Conservation (phyloP, 164 flowering plant species). For the Pachysandra terminalis region DNA sequence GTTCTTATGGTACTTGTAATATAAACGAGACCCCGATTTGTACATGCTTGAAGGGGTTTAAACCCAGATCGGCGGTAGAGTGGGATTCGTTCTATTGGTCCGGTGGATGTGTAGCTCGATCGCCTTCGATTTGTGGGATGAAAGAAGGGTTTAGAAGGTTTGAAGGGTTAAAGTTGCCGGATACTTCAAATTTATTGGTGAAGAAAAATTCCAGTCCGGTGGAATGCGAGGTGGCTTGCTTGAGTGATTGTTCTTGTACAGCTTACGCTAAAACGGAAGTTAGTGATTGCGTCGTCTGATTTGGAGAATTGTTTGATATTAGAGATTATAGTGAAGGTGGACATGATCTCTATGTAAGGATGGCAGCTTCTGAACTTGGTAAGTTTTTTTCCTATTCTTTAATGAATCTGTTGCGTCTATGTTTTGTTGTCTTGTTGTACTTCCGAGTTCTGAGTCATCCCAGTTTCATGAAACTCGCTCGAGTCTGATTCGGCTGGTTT, state of each 20-base stretch:
- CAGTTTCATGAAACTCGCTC: no score
- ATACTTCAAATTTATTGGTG: slow-evolving; percentile 11
- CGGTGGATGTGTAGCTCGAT: slow-evolving; percentile 17
- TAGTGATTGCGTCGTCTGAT: slow-evolving; percentile 44
- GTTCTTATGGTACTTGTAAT: slow-evolving; percentile 6
- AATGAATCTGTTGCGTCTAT: no score
- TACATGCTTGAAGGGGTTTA: slow-evolving; percentile 14
- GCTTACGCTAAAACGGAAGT: slow-evolving; percentile 23
- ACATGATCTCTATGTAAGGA: slow-evolving; percentile 38
- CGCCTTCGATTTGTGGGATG: slow-evolving; percentile 5
- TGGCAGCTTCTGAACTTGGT: slow-evolving; percentile 53
- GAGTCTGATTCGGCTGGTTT: no score
- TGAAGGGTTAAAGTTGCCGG: slow-evolving; percentile 20
- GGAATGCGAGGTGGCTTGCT: slow-evolving; percentile 24
- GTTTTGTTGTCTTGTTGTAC: no score
- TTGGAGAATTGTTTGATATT: slow-evolving; percentile 40
- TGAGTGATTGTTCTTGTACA: slow-evolving; percentile 29
- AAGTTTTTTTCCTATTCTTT: slow-evolving; percentile 1
- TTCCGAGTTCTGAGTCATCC: background rate
- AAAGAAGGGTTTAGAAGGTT: slow-evolving; percentile 16
- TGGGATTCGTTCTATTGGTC: slow-evolving; percentile 13
- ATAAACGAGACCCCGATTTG: background rate
- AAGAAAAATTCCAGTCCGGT: slow-evolving; percentile 19
- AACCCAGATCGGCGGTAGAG: slow-evolving; percentile 1
- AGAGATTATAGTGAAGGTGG: slow-evolving; percentile 35